These are phyloP conservation scores for Salix brachista DNA, from an alignment of 345 rosid species.

Conservation along the genomic window DNA sequence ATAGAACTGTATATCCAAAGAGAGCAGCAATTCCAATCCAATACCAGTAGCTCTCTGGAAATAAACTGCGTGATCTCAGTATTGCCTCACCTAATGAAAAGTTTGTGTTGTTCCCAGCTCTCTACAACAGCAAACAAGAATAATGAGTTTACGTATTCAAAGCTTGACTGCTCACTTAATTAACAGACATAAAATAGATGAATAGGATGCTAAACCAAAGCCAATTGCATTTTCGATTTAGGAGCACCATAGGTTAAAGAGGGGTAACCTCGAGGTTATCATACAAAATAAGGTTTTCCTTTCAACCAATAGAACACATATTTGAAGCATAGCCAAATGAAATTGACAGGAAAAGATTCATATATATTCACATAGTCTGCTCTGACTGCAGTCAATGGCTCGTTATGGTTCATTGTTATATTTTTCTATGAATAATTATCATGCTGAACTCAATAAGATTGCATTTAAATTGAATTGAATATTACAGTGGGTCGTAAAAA, in stretches of 20 bases:
- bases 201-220: conserved; percentile 1
- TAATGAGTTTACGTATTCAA: conserved; percentile 15
- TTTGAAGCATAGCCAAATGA: neutral
- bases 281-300: too few relatives aligned
- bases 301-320: neutral
- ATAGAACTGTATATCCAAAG: conserved; percentile 75
- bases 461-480: too few relatives aligned
- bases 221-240: neutral
- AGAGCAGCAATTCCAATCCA: conserved; percentile 95
- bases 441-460: neutral
- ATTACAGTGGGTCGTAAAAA: too few relatives aligned
- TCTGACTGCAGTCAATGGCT: neutral
- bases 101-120: conserved; percentile 40
- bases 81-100: conserved; percentile 60
- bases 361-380: neutral
- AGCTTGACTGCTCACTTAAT: neutral
- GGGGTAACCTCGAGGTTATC: neutral
- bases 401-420: neutral
- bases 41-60: conserved; percentile 86
- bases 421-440: neutral
- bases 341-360: neutral
- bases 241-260: neutral
- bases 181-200: neutral
- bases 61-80: conserved; percentile 65
- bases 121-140: conserved; percentile 42